Base-by-base conservation (phyloP, 2,329 filamentous ascomycete genomes). In the Aspergillus japonicus region DNA sequence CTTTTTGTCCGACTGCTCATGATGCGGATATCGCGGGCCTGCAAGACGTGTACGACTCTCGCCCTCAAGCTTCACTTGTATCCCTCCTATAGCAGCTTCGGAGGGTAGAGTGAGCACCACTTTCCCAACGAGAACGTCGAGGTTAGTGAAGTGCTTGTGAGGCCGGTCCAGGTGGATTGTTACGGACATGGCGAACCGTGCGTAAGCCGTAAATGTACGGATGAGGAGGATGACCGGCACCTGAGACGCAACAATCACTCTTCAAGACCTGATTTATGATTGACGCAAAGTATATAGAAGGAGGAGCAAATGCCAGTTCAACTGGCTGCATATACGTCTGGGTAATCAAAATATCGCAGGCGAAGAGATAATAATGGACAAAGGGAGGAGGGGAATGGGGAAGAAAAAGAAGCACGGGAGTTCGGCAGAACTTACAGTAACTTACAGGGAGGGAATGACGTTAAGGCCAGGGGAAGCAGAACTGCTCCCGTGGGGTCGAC, bases 51-150 rank as follows among this genome's bases (percentile, higher is more conserved):
- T 80, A 39, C 75, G 75, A 66, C 79, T 81, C 64, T 82, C 80
- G 23, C 78, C 80, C 62, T 82, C 80, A 29, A 82, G 67, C 66
- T 82, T 82, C 51, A 82, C 80, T 47, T 76, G 76, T 42, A 82
- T 78, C 4, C 73, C 74, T 47, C 76, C 74, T 54, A 82, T 76
- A 7, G 79, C 68, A 12, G 80, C 73, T 66, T 80, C 77, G 1
- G 71, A 72, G 1, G 69, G 67, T 7, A 82, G 70, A 52, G 72
- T 67, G 47, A 82, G 67, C n/a, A 80, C 66, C 21, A 81, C 78
- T 48, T 70, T 78, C 31, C 80, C 80, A 2, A 75, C 74, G 26
- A 82, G 71, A 55, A 75, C 75, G 64, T 82, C 80, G 53, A 82
- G 74, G 58, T 82, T 82, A 54, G 80, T 82, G 64, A 79, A 81